Evolutionary conservation across 2,329 filamentous ascomycete genomes (phyloP).

Genomic region (Colletotrichum tabaci): DNA sequence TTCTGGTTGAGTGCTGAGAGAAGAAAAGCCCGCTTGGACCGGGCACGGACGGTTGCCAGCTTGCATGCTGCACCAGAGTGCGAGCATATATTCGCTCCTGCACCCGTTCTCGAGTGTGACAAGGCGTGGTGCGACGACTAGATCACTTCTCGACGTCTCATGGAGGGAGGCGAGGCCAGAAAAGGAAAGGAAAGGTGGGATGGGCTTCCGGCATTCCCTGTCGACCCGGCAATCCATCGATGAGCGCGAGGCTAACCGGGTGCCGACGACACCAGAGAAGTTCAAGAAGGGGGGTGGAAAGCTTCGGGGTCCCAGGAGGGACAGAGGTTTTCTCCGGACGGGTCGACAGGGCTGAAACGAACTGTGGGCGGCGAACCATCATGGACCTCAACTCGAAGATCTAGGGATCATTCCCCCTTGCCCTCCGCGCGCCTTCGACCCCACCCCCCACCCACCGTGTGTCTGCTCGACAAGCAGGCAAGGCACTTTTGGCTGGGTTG

Average conservation of each 20-base stretch:
- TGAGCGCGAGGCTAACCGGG: too few species aligned
- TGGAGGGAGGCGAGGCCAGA: too few species aligned
- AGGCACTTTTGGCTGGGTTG: constrained; percentile 1
- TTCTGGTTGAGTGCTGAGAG: constrained; percentile 19
- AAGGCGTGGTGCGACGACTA: background rate
- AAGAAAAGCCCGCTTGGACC: constrained; percentile 22
- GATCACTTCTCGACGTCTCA: background rate
- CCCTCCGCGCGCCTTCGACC: background rate
- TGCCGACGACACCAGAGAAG: background rate
- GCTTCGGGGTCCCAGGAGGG: background rate
- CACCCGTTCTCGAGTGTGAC: background rate
- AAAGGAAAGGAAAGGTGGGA: too few species aligned
- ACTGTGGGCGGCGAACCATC: constrained; percentile 15
- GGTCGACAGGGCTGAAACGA: constrained; percentile 40
- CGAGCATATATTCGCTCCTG: background rate
- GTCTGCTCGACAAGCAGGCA: constrained; percentile 9
- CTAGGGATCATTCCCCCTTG: background rate
- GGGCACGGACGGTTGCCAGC: constrained; percentile 32
- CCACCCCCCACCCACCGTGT: background rate
- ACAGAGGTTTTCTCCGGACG: background rate
- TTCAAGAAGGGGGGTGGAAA: background rate
- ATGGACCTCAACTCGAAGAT: constrained; percentile 8
- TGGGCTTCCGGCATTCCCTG: too few species aligned
- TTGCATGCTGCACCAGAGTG: background rate
- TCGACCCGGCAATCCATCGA: too few species aligned